Conservation (phyloP, 1,284 basidiomycete genomes). For the Cryptococcus depauperatus region DNA sequence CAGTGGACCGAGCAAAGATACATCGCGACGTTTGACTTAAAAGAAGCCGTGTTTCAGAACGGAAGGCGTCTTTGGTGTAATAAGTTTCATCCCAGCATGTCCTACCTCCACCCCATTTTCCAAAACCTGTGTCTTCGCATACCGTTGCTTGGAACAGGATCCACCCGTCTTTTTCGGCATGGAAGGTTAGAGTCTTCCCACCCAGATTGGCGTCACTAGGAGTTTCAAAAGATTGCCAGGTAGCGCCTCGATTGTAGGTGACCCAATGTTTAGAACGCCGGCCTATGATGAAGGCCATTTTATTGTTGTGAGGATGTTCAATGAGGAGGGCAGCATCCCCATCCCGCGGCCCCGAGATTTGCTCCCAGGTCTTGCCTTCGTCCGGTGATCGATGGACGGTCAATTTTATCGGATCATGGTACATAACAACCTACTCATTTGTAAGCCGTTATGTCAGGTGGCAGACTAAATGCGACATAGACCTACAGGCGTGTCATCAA, state of each 20-base stretch:
- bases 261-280: slow-evolving; percentile 65
- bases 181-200: slow-evolving; percentile 67
- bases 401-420: slow-evolving; percentile 65
- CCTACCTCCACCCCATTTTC: slow-evolving; percentile 53
- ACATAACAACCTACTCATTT: slow-evolving; percentile 66
- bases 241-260: slow-evolving; percentile 72
- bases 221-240: slow-evolving; percentile 72
- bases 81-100: slow-evolving; percentile 79
- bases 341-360: slow-evolving; percentile 57
- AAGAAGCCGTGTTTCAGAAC: slow-evolving; percentile 53
- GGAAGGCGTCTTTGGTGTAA: slow-evolving; percentile 76
- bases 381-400: slow-evolving; percentile 73
- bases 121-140: slow-evolving; percentile 53
- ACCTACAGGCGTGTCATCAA: slow-evolving; percentile 79
- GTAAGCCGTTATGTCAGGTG: neutral
- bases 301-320: slow-evolving; percentile 76
- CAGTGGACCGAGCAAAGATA: slow-evolving; percentile 75
- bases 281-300: slow-evolving; percentile 76
- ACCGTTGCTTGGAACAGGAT: slow-evolving; percentile 75
- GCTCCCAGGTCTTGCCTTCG: slow-evolving; percentile 77
- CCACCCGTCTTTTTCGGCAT: slow-evolving; percentile 64
- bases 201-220: slow-evolving; percentile 56
- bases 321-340: slow-evolving; percentile 59
- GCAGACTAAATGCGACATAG: neutral
- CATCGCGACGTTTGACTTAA: slow-evolving; percentile 65